A percentile compares a stretch with the other conserved stretches of the same genome.
phyloP scores from a whole-genome alignment of 2,329 filamentous ascomycete genomes.

The Chaetomium strumarium region DNA sequence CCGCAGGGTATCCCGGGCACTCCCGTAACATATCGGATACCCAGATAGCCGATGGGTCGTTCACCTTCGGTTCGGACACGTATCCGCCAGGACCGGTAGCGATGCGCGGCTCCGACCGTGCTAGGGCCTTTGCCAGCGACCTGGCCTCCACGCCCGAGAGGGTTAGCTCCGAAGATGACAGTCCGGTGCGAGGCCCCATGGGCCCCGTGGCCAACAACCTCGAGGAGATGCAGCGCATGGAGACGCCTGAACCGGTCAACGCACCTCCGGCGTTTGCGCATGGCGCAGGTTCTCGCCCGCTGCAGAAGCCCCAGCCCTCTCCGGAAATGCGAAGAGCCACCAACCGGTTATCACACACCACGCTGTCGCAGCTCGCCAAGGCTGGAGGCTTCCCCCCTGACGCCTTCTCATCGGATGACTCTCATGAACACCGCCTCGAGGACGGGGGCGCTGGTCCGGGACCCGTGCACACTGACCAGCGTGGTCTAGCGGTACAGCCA shows the following conservation, averaged over 20 bases:
- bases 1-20: conserved; percentile 34
- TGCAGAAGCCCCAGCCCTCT: conserved; percentile 64
- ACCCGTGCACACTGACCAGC: conserved; percentile 31
- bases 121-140: conserved; percentile 35
- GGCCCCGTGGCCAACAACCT: conserved; percentile 44
- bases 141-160: conserved; percentile 45
- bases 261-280: conserved; percentile 76
- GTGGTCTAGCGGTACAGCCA: conserved; percentile 46
- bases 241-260: conserved; percentile 69
- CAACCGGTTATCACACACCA: conserved; percentile 75
- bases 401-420: conserved; percentile 27
- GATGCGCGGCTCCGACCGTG: conserved; percentile 22
- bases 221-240: conserved; percentile 48
- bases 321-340: conserved; percentile 75
- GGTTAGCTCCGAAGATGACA: conserved; percentile 53
- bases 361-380: conserved; percentile 71
- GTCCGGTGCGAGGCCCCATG: conserved; percentile 34
- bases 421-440: conserved; percentile 26
- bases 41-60: conserved; percentile 28
- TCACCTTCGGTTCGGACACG: conserved; percentile 20
- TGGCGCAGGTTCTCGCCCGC: conserved; percentile 63
- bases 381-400: conserved; percentile 50
- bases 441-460: conserved; percentile 31
- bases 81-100: conserved; percentile 20
- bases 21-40: conserved; percentile 45